Conservation (phyloP, 2,329 filamentous ascomycete genomes). For the Fusarium staphyleae region DNA sequence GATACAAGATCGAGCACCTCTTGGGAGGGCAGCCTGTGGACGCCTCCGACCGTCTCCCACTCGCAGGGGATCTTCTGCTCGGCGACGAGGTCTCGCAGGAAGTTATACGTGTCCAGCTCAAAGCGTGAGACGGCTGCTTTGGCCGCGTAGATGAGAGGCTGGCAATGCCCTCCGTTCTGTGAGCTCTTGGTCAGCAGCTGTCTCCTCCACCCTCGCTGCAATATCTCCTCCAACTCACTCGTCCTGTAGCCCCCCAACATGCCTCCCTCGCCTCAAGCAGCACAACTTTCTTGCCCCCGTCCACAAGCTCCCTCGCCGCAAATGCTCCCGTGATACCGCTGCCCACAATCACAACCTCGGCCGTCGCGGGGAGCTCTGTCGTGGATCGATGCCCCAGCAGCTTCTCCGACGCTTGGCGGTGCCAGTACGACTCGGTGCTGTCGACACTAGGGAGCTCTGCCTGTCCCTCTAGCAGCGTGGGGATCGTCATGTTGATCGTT, state of each 20-base stretch:
- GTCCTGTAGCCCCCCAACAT: conserved; percentile 84
- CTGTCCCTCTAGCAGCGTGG: conserved; percentile 46
- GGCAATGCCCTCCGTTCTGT: conserved; percentile 76
- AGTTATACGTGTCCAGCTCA: conserved; percentile 72
- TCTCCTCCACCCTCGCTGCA: not conserved
- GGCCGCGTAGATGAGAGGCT: conserved; percentile 71
- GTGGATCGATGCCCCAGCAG: conserved; percentile 75
- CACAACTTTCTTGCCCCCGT: conserved; percentile 63
- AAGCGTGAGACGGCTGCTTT: conserved; percentile 70
- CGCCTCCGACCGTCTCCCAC: conserved; percentile 68
- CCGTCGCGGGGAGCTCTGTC: conserved; percentile 63
- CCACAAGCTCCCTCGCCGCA: conserved; percentile 68
- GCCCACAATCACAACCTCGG: conserved; percentile 76
- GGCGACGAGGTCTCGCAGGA: conserved; percentile 64
- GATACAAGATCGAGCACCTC: conserved; percentile 61
- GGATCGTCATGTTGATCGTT: conserved; percentile 42
- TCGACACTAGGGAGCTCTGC: conserved; percentile 66
- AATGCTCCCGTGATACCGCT: conserved; percentile 80
- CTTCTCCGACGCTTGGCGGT: conserved; percentile 68
- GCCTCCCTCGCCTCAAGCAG: conserved; percentile 81
- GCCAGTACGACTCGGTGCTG: conserved; percentile 76
- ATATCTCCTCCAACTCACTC: conserved; percentile 57
- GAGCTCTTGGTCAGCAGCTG: conserved; percentile 6
- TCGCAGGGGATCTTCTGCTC: conserved; percentile 70
- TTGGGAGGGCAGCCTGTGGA: conserved; percentile 67